Conservation (phyloP, 179 eudicot species). For the Dionaea muscipula region DNA sequence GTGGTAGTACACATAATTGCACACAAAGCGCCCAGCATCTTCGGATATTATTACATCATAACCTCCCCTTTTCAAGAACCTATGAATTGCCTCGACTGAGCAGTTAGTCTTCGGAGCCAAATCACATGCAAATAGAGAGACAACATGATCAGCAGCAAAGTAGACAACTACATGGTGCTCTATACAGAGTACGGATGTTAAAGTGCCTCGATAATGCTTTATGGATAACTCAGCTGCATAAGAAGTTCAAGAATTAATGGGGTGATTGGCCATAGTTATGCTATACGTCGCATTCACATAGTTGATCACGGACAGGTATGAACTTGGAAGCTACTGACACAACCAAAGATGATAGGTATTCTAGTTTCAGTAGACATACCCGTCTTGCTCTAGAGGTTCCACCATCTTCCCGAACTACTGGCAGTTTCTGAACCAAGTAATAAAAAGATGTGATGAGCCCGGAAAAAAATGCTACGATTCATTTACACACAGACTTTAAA, state of each 20-base stretch:
- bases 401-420: slow-evolving; percentile 48
- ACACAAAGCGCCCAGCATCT: slow-evolving; percentile 73
- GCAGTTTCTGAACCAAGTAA: slow-evolving; percentile 40
- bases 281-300: no score
- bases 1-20: slow-evolving; percentile 72
- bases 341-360: background rate
- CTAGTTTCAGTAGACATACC: slow-evolving; percentile 23
- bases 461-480: no score
- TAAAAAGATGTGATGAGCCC: no score
- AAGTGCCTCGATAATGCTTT: no score
- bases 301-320: background rate
- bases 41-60: slow-evolving; percentile 36
- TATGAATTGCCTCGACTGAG: slow-evolving; percentile 31
- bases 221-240: no score
- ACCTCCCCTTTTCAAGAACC: slow-evolving; percentile 40
- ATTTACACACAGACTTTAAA: no score
- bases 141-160: slow-evolving; percentile 2
- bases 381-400: slow-evolving; percentile 36
- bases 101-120: slow-evolving; percentile 30
- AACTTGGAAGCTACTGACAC: background rate
- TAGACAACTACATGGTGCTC: no score
- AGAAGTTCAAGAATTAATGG: no score
- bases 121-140: slow-evolving; percentile 3
- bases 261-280: no score
- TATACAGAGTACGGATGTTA: no score